Evolutionary conservation across 2,329 filamentous ascomycete species (phyloP), one percentile per base, ranked within the genome.

Genomic region (Dactylellina drechsleri): DNA sequence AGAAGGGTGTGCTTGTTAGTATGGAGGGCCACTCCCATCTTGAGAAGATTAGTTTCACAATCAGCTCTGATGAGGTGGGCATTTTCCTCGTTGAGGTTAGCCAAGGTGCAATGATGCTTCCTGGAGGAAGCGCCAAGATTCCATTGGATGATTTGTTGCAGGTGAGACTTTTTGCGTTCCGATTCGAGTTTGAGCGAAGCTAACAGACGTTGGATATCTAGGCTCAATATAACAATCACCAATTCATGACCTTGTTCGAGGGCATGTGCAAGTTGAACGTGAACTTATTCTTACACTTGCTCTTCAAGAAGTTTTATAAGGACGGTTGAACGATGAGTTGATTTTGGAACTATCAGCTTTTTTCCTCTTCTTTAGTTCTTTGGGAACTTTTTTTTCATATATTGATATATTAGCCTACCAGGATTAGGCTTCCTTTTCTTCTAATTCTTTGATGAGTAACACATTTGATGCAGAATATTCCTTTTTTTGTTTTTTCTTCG

Each of bases 241-340:
- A 97, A 83, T 97, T 96, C 82, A 93, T 98, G 88, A 93, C 92
- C 80, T 85, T 98, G 75, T 99, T 99, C 80, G 92, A 96, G 81
- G 90, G 90, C 65, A 87, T 87, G 77, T 86, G 97, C 81, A 90
- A 91, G 83, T 87, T 99, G 80, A 98, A 98, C 82, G 95, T 99
- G 80, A 99, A 99, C 84, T 83, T 99, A 80, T 88, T 99, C 83
- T 85, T 99, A 85, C 95, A 99, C 86, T 85, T 98, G 82, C 87
- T 99, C 79, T 98, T 98, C 86, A 96, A 96, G 87, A 99, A 99
- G 86, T 99, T 99, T 83, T 99, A 99, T 82, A 85, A 88, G 76
- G 90, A 89, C 74, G 88, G 90, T 80, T 89, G 83, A 61, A 54
- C 49, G 20, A 62, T 28, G 18, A 50, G 36, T 20, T 18, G 36